These are phyloP conservation scores for Colletotrichum graminicola DNA, from an alignment of 2,329 filamentous ascomycete genomes.

Conservation along the genomic window DNA sequence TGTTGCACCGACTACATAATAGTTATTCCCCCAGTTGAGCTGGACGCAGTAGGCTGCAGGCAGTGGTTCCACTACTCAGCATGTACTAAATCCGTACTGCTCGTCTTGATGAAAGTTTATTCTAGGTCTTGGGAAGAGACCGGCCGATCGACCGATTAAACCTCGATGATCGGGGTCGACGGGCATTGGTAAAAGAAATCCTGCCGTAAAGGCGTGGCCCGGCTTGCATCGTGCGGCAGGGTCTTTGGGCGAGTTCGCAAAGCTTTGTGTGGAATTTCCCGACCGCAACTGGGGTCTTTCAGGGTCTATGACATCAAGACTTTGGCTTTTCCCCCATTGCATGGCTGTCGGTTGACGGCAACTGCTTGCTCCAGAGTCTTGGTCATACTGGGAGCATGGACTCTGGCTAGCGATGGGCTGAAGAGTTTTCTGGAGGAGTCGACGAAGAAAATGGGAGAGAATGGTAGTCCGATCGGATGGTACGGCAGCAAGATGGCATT, in stretches of 20 bases:
- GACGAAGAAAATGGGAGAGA: not conserved
- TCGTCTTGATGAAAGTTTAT: not conserved
- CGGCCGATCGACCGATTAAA: slow-evolving; percentile 27
- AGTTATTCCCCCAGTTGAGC: not conserved
- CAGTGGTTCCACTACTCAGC: not conserved
- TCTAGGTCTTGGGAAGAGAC: not conserved
- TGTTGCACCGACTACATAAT: not conserved
- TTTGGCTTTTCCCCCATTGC: slow-evolving; percentile 12
- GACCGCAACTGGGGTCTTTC: slow-evolving; percentile 8
- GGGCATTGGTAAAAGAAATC: not conserved
- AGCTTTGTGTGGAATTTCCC: slow-evolving; percentile 9
- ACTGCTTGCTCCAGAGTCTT: not conserved
- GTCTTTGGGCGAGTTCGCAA: slow-evolving; percentile 12
- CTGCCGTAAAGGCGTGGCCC: slow-evolving; percentile 8
- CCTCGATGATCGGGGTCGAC: slow-evolving; percentile 24
- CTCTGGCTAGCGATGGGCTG: not conserved
- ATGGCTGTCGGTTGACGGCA: slow-evolving; percentile 6
- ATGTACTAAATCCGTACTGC: not conserved
- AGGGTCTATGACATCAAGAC: slow-evolving; percentile 41
- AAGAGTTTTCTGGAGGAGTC: not conserved
- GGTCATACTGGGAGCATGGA: not conserved
- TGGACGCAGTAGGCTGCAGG: not conserved
- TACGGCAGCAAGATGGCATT: not conserved
- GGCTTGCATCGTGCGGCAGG: slow-evolving; percentile 1
- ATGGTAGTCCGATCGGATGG: not conserved